These are phyloP conservation scores for Eimeria nieschulzi DNA, from an alignment of 169 alveolate species.

Conservation along the genomic window DNA sequence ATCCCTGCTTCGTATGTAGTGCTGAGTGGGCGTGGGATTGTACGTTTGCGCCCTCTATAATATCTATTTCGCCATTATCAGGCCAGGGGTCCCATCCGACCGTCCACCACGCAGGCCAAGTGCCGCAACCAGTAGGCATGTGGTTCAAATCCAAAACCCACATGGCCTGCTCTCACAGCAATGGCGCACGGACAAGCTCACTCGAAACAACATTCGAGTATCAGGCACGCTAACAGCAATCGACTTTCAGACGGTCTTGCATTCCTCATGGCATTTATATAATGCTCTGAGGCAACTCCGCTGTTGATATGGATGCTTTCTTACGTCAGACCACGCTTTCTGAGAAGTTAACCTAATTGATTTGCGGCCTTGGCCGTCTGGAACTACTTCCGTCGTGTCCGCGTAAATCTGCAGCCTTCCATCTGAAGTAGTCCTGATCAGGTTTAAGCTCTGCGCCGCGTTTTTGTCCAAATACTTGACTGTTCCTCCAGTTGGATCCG, in stretches of 20 bases:
- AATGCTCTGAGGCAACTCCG: no score
- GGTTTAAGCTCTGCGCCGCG: background rate
- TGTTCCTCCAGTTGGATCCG: slow-evolving; percentile 64
- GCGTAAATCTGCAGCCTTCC: background rate
- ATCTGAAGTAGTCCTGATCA: slow-evolving; percentile 2
- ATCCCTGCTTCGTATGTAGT: slow-evolving; percentile 44
- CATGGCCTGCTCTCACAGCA: slow-evolving; percentile 1
- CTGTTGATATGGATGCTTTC: background rate
- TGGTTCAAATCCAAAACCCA: slow-evolving; percentile 66
- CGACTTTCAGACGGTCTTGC: no score
- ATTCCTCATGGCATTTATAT: no score
- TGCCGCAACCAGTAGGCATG: slow-evolving; percentile 62
- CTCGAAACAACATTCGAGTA: no score
- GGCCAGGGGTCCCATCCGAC: slow-evolving; percentile 72
- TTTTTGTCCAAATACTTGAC: slow-evolving; percentile 13
- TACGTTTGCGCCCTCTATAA: slow-evolving; percentile 55
- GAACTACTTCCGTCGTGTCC: slow-evolving; percentile 8
- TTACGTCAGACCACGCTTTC: slow-evolving; percentile 23
- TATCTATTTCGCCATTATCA: slow-evolving; percentile 59
- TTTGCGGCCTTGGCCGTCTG: slow-evolving; percentile 19
- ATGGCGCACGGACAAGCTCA: no score
- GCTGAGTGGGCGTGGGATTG: slow-evolving; percentile 12
- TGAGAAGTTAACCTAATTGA: slow-evolving; percentile 41
- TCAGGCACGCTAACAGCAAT: no score
- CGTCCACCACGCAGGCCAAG: slow-evolving; percentile 69